Evolutionary conservation across 257 asterid species (phyloP).

Genomic region (Nicotiana attenuata): DNA sequence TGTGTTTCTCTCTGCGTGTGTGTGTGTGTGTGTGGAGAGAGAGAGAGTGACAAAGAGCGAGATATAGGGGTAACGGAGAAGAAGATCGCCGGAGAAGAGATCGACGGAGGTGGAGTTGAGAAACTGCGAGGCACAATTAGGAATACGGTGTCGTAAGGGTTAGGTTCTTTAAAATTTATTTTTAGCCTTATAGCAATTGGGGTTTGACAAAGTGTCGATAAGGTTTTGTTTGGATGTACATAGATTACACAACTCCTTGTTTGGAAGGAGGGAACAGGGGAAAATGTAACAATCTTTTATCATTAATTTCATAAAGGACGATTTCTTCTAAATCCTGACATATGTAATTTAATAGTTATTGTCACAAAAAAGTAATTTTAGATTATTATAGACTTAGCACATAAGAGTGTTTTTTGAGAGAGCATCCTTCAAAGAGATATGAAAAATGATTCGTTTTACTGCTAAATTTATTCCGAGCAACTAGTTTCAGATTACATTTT

Average conservation of each 20-base stretch:
- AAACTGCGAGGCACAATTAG: background rate
- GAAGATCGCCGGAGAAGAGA: background rate
- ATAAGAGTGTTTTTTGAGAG: too few species aligned
- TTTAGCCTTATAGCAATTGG: background rate
- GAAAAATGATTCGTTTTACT: too few species aligned
- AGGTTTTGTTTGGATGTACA: conserved; percentile 3
- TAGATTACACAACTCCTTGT: background rate
- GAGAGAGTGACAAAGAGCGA: background rate
- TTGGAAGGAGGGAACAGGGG: background rate
- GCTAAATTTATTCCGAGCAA: too few species aligned
- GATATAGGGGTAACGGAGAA: background rate
- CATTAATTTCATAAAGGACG: too few species aligned
- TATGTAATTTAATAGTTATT: background rate
- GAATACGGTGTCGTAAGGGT: conserved; percentile 10
- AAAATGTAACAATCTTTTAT: background rate
- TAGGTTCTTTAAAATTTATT: background rate
- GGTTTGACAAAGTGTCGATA: background rate
- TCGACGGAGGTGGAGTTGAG: background rate
- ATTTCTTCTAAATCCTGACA: too few species aligned
- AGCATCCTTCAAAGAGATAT: too few species aligned
- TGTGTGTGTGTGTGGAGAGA: background rate
- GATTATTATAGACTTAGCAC: background rate
- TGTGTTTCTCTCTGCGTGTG: background rate
- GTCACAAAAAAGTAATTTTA: background rate
- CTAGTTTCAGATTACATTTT: too few species aligned